Percentiles rank a stretch among this genome's conserved stretches.
Conservation (phyloP, 2,329 filamentous ascomycete species). For the Chaetomium strumarium region DNA sequence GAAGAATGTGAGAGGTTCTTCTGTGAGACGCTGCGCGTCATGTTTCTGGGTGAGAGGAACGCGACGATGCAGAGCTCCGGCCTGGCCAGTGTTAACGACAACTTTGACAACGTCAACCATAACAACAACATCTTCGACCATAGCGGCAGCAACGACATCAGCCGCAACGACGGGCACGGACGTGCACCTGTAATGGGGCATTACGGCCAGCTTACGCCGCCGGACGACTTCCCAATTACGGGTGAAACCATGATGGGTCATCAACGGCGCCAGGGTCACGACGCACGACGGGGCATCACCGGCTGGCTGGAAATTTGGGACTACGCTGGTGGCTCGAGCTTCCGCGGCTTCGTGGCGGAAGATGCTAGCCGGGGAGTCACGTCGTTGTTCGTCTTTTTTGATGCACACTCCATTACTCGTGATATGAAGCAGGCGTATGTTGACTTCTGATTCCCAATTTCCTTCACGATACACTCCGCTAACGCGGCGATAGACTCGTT, state of each 20-base stretch:
- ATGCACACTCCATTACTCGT: conserved; percentile 60
- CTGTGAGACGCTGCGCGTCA: conserved; percentile 88
- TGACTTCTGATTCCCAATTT: neutral
- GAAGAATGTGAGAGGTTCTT: conserved; percentile 99
- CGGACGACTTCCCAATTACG: conserved; percentile 38
- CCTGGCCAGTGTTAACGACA: conserved; percentile 68
- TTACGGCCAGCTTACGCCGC: conserved; percentile 40
- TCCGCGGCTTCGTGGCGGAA: conserved; percentile 77
- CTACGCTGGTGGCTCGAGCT: conserved; percentile 75
- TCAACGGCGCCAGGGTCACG: conserved; percentile 21
- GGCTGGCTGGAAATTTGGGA: conserved; percentile 79
- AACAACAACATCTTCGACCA: conserved; percentile 21
- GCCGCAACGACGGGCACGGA: conserved; percentile 12
- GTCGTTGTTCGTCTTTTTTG: conserved; percentile 84
- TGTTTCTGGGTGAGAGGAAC: conserved; percentile 95
- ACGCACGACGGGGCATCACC: conserved; percentile 35
- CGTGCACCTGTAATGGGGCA: neutral
- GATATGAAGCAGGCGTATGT: conserved; percentile 85
- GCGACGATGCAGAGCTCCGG: conserved; percentile 71
- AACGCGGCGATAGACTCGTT: conserved; percentile 57
- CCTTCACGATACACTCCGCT: neutral
- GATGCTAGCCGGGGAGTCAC: conserved; percentile 54
- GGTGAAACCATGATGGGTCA: conserved; percentile 20
- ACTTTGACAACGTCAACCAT: conserved; percentile 20
- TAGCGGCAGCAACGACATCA: conserved; percentile 8